These are phyloP conservation scores for Suhomyces yuchorum DNA, from an alignment of 1,139 yeast species.

Conservation along the genomic window DNA sequence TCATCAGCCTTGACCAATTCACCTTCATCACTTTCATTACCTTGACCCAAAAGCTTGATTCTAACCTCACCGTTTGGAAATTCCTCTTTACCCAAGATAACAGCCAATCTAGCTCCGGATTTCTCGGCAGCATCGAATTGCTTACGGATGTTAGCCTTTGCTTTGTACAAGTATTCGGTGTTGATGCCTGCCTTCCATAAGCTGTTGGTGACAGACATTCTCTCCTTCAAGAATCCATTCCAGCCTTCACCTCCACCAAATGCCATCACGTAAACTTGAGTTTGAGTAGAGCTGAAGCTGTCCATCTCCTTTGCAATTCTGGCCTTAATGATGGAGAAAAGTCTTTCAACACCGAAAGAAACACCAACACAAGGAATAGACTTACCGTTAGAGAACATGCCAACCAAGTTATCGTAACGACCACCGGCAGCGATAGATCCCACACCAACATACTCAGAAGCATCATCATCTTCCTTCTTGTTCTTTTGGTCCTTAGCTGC, in stretches of 20 bases:
- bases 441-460: constrained; percentile 94
- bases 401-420: constrained; percentile 92
- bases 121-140: constrained; percentile 98
- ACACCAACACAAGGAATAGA: constrained; percentile 97
- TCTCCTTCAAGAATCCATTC: constrained; percentile 88
- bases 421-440: constrained; percentile 99
- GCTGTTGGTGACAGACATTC: constrained; percentile 79
- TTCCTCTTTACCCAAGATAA: constrained; percentile 94
- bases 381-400: constrained; percentile 93
- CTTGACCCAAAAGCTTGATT: constrained; percentile 86
- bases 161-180: constrained; percentile 86
- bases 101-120: constrained; percentile 87
- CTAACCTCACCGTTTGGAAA: constrained; percentile 77
- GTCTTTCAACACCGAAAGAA: constrained; percentile 94
- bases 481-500: constrained; percentile 30
- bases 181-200: constrained; percentile 90
- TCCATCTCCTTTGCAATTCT: constrained; percentile 59
- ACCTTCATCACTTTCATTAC: constrained; percentile 87
- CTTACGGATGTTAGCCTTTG: constrained; percentile 90
- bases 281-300: constrained; percentile 73
- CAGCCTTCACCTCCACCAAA: constrained; percentile 97
- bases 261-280: constrained; percentile 95
- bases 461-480: constrained; percentile 62
- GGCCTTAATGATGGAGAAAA: constrained; percentile 85
- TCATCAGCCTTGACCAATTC: constrained; percentile 66